Conservation (phyloP, 2,329 filamentous ascomycete genomes). For the Fonsecaea nubica region DNA sequence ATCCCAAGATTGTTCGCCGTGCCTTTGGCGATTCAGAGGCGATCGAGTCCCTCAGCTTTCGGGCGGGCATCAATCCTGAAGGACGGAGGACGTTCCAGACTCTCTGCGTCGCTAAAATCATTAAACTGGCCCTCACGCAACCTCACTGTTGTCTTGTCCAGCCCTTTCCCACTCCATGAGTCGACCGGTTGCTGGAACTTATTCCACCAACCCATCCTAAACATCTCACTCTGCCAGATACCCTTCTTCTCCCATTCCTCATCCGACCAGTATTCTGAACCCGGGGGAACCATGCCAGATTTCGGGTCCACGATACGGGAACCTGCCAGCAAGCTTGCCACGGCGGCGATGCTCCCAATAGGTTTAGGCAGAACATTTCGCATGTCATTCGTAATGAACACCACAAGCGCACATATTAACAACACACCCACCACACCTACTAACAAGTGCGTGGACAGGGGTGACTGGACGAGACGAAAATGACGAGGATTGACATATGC, state of each 20-base stretch:
- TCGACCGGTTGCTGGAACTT: constrained; percentile 29
- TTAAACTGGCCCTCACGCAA: background rate
- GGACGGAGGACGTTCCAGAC: background rate
- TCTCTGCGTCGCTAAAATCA: background rate
- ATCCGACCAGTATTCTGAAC: constrained; percentile 34
- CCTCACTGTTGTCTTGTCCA: background rate
- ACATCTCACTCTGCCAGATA: constrained; percentile 34
- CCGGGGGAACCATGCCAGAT: constrained; percentile 31
- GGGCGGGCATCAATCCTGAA: constrained; percentile 27
- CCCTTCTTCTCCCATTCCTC: constrained; percentile 32
- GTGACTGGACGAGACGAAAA: constrained; percentile 26
- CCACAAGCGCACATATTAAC: constrained; percentile 28
- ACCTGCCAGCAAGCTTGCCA: constrained; percentile 34
- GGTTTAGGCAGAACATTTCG: constrained; percentile 33
- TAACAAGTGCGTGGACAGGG: constrained; percentile 32
- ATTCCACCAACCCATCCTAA: constrained; percentile 36
- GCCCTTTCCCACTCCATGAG: constrained; percentile 6
- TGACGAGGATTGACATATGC: constrained; percentile 24
- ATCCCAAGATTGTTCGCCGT: background rate
- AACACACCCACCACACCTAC: constrained; percentile 30
- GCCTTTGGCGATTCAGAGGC: background rate
- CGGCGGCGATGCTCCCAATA: constrained; percentile 30
- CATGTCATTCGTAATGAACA: constrained; percentile 34
- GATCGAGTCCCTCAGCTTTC: background rate
- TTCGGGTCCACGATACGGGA: constrained; percentile 30